Evolutionary conservation across 1,139 yeast genomes (phyloP).

Genomic region (Blastobotrys persicus): DNA sequence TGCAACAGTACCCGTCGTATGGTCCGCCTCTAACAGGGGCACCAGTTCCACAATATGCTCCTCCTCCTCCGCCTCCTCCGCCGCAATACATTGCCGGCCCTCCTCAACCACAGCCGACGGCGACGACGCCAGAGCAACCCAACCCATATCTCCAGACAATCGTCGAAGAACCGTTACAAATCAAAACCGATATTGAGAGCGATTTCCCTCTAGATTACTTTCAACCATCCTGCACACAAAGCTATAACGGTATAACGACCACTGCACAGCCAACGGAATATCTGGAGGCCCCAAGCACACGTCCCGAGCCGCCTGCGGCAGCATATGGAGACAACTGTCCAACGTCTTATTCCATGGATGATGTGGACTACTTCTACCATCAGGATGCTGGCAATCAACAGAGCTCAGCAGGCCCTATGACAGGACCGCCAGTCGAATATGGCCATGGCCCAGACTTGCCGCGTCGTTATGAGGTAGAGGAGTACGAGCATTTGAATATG

Average conservation of each 20-base stretch:
- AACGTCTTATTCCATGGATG: slow-evolving; percentile 6
- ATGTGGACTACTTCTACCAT: slow-evolving; percentile 7
- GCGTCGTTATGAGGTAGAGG: not conserved
- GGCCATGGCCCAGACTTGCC: not conserved
- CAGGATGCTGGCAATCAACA: not conserved
- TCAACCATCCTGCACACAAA: slow-evolving; percentile 14
- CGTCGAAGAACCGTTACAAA: slow-evolving; percentile 20
- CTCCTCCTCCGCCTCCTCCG: not conserved
- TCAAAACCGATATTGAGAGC: slow-evolving; percentile 26
- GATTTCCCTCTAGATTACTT: slow-evolving; percentile 35
- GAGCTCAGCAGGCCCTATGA: not conserved
- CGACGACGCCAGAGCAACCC: slow-evolving; percentile 8
- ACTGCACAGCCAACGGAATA: not conserved
- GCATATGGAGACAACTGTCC: not conserved
- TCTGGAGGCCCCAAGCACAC: not conserved
- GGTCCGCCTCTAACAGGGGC: too few species aligned
- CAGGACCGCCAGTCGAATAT: not conserved
- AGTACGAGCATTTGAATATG: not conserved
- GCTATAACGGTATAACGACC: slow-evolving; percentile 1
- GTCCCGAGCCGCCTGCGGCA: not conserved
- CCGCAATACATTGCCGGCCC: not conserved
- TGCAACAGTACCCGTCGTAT: not conserved
- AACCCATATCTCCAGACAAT: slow-evolving; percentile 11
- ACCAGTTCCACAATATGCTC: not conserved
- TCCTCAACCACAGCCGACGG: not conserved